Conservation (phyloP, 2,329 filamentous ascomycete genomes). For the Fusarium circinatum region DNA sequence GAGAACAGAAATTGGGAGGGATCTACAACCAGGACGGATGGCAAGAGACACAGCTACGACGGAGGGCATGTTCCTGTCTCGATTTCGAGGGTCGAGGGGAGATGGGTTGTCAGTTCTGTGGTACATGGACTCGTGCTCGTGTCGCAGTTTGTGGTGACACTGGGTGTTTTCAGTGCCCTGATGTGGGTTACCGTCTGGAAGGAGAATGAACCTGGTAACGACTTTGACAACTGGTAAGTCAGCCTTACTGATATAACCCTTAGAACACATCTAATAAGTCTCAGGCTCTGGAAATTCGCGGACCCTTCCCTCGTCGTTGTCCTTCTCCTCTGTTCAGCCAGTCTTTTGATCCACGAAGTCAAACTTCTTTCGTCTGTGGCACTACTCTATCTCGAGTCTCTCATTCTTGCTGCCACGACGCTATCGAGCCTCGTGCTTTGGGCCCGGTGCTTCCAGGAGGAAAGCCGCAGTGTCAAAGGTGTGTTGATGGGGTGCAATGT, state of each 20-base stretch:
- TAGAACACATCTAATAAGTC: not conserved
- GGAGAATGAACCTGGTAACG: slow-evolving; percentile 32
- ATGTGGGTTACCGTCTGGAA: slow-evolving; percentile 44
- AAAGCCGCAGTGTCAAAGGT: slow-evolving; percentile 38
- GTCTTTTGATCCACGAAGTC: slow-evolving; percentile 43
- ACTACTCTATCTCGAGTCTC: slow-evolving; percentile 43
- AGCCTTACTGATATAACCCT: not conserved
- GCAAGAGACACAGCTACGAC: slow-evolving; percentile 7
- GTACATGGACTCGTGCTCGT: slow-evolving; percentile 45
- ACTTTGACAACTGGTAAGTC: slow-evolving; percentile 42
- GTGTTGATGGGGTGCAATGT: slow-evolving; percentile 43
- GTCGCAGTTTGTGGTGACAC: slow-evolving; percentile 40
- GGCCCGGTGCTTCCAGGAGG: slow-evolving; percentile 37
- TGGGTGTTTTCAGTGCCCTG: slow-evolving; percentile 42
- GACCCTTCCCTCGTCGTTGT: slow-evolving; percentile 32
- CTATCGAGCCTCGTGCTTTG: slow-evolving; percentile 33
- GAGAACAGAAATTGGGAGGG: slow-evolving; percentile 24
- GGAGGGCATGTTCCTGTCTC: slow-evolving; percentile 1
- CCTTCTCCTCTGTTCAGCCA: slow-evolving; percentile 37
- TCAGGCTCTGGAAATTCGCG: slow-evolving; percentile 44
- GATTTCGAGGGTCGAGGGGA: slow-evolving; percentile 11
- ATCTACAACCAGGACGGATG: not conserved
- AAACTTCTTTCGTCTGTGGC: slow-evolving; percentile 41
- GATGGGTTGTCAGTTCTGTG: slow-evolving; percentile 30
- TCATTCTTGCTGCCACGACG: slow-evolving; percentile 40